Evolutionary conservation across 2,329 filamentous ascomycete genomes (phyloP).

Genomic region (Alternaria rosae): DNA sequence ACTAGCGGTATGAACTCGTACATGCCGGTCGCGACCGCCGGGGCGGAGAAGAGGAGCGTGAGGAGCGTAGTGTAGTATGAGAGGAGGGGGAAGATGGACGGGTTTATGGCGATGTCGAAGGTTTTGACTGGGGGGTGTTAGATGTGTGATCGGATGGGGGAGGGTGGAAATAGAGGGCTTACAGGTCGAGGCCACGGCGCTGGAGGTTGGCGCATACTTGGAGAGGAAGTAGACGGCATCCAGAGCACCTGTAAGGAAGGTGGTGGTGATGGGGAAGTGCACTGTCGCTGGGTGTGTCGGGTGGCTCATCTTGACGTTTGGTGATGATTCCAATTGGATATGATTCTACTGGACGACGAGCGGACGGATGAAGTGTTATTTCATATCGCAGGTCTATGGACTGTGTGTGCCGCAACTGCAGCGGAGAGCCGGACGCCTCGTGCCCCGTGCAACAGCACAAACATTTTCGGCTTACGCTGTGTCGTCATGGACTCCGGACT

Average conservation of each 20-base stretch:
- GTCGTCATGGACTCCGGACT: constrained; percentile 10
- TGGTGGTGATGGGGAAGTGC: constrained; percentile 58
- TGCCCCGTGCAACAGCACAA: neutral
- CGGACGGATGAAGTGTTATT: neutral
- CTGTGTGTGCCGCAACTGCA: neutral
- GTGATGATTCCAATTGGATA: neutral
- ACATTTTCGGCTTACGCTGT: constrained; percentile 7
- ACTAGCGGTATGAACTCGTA: constrained; percentile 53
- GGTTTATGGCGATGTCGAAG: constrained; percentile 33
- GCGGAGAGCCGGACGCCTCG: constrained; percentile 11
- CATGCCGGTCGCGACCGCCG: constrained; percentile 43
- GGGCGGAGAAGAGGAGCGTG: constrained; percentile 44
- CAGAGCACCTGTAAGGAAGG: constrained; percentile 52
- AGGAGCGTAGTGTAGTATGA: constrained; percentile 56
- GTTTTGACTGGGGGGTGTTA: constrained; percentile 31
- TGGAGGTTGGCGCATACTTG: constrained; percentile 42
- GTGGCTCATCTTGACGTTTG: constrained; percentile 39
- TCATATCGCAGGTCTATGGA: neutral
- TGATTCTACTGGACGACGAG: neutral
- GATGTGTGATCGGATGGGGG: neutral
- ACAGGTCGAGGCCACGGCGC: constrained; percentile 42
- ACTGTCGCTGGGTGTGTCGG: constrained; percentile 57
- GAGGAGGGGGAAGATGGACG: constrained; percentile 48
- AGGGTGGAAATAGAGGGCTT: neutral
- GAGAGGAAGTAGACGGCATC: constrained; percentile 50